Evolutionary conservation across 2,329 filamentous ascomycete genomes (phyloP), one percentile per base, ranked within the genome.

Genomic region (Sordariomycetes sp.): DNA sequence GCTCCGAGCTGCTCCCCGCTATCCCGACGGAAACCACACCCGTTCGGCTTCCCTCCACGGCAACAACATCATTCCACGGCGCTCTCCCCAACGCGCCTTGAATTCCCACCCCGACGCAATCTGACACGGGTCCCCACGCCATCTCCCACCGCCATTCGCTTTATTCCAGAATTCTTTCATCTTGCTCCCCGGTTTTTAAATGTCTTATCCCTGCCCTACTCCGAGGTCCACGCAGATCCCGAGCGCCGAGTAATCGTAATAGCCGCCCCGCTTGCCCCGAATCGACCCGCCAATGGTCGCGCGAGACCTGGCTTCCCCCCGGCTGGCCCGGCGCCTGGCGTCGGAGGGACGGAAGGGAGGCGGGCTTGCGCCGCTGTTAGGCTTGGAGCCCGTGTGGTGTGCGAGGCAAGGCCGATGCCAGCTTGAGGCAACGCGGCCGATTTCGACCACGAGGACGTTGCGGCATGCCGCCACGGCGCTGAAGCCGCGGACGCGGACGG

Each of bases 401-500:
- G 43, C 43, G 24, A 58, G 52, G 40, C 57, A 24, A 50, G 57
- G 32, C 54, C 57, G 3, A 24, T 50, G 58, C 59, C 32, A 20
- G 58, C 51, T 57, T 53, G 54, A 61, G 54, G 12, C 53, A 51
- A 35, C 55, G 34, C 48, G 57, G 55, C 10, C 43, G 40, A 25
- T 53, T 32, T 35, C 55, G 20, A 53, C 55, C 12, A 25, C 43
- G 12, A 25, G 40, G 46, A 52, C 14, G 32, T 51, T 35, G n/a
- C 28, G 34, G 55, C 10, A 40, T 40, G 20, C 7, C 11, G 5
- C 55, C n/a, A 43, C 55, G 34, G 43, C 55, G 32, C 51, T 22
- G 57, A 20, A 20, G 51, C 35, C 35, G 40, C 34, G 51, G 28
- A 50, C 77, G 32, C 72, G 75, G 65, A 84, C 81, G 58, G 81